Percentiles rank a stretch among this genome's conserved stretches.
phyloP scores from a whole-genome alignment of 2,329 filamentous ascomycete species.

The Pestalotiopsis sp. region DNA sequence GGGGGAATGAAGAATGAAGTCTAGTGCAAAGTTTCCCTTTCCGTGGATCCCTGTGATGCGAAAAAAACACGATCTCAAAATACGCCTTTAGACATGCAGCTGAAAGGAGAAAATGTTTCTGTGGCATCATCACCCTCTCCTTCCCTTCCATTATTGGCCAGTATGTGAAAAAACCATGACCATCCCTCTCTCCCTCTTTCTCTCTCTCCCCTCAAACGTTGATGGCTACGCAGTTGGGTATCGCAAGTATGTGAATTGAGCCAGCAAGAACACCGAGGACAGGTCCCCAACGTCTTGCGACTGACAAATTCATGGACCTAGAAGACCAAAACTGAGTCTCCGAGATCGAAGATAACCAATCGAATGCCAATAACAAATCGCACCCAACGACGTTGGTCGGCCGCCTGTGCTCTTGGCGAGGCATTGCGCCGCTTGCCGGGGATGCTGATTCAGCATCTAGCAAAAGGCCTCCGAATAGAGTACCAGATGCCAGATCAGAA shows the following conservation, averaged over 20 bases:
- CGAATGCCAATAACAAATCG: neutral
- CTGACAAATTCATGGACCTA: neutral
- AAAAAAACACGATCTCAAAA: slow-evolving; percentile 1
- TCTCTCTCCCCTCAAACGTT: neutral
- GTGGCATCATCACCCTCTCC: neutral
- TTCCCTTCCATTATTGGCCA: neutral
- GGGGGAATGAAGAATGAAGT: slow-evolving; percentile 11
- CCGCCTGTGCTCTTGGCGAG: neutral
- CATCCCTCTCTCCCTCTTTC: neutral
- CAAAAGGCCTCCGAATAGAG: neutral
- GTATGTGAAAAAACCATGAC: no score
- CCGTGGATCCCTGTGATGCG: slow-evolving; percentile 12
- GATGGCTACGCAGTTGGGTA: neutral
- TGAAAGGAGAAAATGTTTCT: slow-evolving; percentile 4
- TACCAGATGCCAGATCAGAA: neutral
- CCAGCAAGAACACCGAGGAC: neutral
- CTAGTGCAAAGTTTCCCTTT: slow-evolving; percentile 16
- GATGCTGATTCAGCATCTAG: neutral
- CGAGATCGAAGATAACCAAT: neutral
- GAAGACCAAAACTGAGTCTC: neutral
- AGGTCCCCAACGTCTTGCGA: no score
- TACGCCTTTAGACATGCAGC: slow-evolving; percentile 12
- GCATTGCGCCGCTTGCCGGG: neutral
- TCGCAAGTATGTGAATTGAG: neutral
- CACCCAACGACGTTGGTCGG: neutral